Evolutionary conservation across 108 stramenopile genomes (phyloP), one percentile per base, ranked within the genome.

Genomic region (Aurantiochytrium sp.): DNA sequence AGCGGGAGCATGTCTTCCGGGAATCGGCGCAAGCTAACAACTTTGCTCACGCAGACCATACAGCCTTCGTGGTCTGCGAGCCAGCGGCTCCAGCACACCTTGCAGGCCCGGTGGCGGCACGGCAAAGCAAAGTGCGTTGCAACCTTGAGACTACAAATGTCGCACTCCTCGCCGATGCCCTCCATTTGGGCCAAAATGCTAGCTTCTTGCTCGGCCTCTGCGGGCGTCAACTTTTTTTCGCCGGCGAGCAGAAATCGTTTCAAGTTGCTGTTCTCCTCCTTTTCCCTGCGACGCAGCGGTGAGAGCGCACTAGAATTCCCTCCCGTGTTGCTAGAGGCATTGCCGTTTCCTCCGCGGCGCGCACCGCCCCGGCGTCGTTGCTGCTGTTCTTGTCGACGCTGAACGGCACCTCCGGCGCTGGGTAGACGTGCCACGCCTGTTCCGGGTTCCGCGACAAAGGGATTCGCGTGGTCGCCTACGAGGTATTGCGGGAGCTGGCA

Each of bases 21-120:
- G 51, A 45, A 83, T 23, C 73, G 44, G 1, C 73, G 44, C 12
- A 83, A 12, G 73, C 51, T 47, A 6, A 53, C 73, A 6, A 83
- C 73, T 18, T 47, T 47, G 44, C 49, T 53, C 21, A 53, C 51
- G 51, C 73, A 83, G 49, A 53, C 51, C 73, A 83, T 83, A 3
- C 73, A 83, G 73, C 49, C 51, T 12, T 83, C 51, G 51, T 83
- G 73, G 51, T 83, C 73, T 23, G 73, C 73, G 51, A 83, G 73
- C 73, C 73, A 83, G 49, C 73, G 44, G 51, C 73, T 83, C 73
- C 73, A 83, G 73, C 73, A 83, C n/a, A 83, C 73, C 73, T 83
- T 83, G 73, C 73, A 83, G 49, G 73, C 73, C 12, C 73, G 44
- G 73, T 83, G 73, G 10, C 51, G 10, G 51, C 73, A 83, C 12